Evolutionary conservation across 106 monocot species (phyloP), one percentile per base, ranked within the genome.

Genomic region (Gastrodia elata): DNA sequence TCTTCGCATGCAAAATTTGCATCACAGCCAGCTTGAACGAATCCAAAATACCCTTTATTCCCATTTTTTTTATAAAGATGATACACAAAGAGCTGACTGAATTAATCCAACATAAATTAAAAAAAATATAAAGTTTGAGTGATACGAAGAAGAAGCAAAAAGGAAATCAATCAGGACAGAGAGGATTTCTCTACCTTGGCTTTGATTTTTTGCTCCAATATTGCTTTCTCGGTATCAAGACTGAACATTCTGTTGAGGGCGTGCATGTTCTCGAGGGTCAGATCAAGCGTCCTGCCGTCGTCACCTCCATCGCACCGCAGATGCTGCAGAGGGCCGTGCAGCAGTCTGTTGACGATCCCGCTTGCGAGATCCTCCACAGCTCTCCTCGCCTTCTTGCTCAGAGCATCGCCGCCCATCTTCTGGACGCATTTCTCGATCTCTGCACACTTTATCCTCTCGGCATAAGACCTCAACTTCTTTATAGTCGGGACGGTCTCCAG

Each of bases 401-500:
- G 73, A 43, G 61, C 72, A 4, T 88, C 91, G 5, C 85, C 88
- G 13, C 88, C 88, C 24, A 98, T 88, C 82, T 88, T 98, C 72
- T 91, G 88, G 20, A 86, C 70, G 71, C 97, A 98, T 72, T 87
- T 93, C 56, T 90, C 87, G 13, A 93, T 81, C 55, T 98, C 97
- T 11, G 88, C 72, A 13, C 71, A 76, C 64, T 84, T 80, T 40
- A 93, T 98, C 77, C 88, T 82, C 36, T 98, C 93, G 10, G 88
- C 91, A 61, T 91, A 98, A 0, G 90, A 87, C 71, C 91, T 86
- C n/a, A 98, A 64, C 57, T 90, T 93, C 85, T 93, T 98, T 77
- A 98, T 98, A 20, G 97, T 98, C 4, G 93, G 97, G n/a, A 98
- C 97, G 8, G 97, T 98, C 76, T 93, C 93, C 78, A 98, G 68